Percentiles rank a stretch among this genome's conserved stretches.
Conservation (phyloP, 1,284 basidiomycete genomes). For the Leccinum fallax region DNA sequence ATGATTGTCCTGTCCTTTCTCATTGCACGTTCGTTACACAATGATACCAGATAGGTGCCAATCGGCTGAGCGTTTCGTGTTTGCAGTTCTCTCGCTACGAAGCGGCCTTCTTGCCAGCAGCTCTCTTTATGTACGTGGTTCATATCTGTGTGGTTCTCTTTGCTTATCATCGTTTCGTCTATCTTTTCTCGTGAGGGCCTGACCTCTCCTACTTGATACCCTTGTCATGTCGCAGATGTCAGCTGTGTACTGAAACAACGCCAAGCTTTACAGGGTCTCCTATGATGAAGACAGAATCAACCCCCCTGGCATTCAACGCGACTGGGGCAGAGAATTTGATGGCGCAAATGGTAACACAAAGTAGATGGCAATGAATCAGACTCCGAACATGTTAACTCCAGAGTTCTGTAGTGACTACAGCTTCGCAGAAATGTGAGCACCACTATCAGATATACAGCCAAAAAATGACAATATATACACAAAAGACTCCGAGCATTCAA, state of each 20-base stretch:
- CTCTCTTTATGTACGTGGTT: background rate
- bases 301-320: slow-evolving; percentile 44
- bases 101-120: background rate
- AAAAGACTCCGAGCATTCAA: slow-evolving; percentile 13
- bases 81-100: background rate
- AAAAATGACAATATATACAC: slow-evolving; percentile 9
- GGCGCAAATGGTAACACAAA: background rate
- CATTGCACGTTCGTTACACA: background rate
- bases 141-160: background rate
- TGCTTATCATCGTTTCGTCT: background rate
- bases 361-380: background rate
- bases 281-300: slow-evolving; percentile 59
- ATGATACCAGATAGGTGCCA: background rate
- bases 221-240: slow-evolving; percentile 16
- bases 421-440: background rate
- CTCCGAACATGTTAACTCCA: background rate
- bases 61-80: background rate
- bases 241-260: slow-evolving; percentile 67
- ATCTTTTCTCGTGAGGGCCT: background rate
- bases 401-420: background rate
- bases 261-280: slow-evolving; percentile 62
- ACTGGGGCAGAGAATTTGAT: slow-evolving; percentile 42
- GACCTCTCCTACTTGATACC: background rate
- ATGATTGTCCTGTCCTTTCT: background rate
- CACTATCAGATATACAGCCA: slow-evolving; percentile 7